Base-by-base conservation (phyloP, 2,329 filamentous ascomycete genomes). In the Pseudogymnoascus sp. region DNA sequence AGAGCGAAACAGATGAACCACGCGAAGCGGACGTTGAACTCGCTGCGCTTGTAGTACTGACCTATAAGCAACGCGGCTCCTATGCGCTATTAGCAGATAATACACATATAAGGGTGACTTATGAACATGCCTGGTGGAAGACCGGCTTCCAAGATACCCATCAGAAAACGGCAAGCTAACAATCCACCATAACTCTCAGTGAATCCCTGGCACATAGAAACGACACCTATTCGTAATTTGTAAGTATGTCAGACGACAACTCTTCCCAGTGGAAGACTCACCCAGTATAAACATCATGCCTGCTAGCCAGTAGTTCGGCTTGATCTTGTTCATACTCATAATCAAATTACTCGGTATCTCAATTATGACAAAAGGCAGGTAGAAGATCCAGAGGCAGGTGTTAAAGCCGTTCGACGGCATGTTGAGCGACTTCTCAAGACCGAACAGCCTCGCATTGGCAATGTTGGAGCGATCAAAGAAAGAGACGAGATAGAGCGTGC, bases 401-500 rank as follows among this genome's bases (percentile, higher is more conserved):
- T 77, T 78, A 62, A 74, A 79, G 59, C 75, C 72, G 59, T 73
- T 73, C 15, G 69, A 71, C 4, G 68, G 70, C 77, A 80, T 77
- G 54, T 72, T 63, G 44, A 68, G 60, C 31, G 75, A 74, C 5
- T 69, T 62, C 61, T 74, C 70, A 26, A 76, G 64, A n/a, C 72
- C 71, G 37, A 68, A 69, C 15, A 76, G 71, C 62, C 72, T 73
- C 37, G 74, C 74, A 66, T 76, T 76, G 15, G 77, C 78, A 60
- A 81, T 78, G 65, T 81, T 82, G n/a, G 78, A 79, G 37, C 78
- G 73, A 63, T 81, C 78, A 36, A 81, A 69, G 67, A 80, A 81
- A 62, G 77, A 80, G 29, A 81, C 73, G 5, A 86, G 72, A 64
- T 85, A 85, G 15, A 86, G 76, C 0, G 85, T 69, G 4, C 82